These are phyloP conservation scores for Trypanosoma cruzi DNA, from an alignment of 208 protist species.

Conservation along the genomic window DNA sequence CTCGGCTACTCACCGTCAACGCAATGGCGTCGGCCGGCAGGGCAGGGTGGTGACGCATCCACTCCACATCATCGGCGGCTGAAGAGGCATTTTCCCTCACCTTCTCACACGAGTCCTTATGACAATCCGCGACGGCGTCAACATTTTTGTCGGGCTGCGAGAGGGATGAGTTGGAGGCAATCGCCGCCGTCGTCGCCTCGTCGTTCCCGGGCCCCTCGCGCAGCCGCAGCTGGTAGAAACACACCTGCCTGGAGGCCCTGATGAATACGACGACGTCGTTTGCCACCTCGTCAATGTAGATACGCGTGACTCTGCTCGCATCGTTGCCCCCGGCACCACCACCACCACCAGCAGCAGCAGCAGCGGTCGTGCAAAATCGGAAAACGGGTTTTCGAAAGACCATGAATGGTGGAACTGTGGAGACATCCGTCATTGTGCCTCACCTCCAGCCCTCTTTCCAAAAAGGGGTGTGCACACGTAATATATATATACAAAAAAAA, in stretches of 20 bases:
- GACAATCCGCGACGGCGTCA: too few species aligned
- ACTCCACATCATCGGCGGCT: not conserved
- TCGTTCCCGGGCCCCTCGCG: not conserved
- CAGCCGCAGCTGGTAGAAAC: conserved; percentile 32
- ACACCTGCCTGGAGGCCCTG: conserved; percentile 15
- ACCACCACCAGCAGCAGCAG: not conserved
- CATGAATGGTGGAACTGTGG: conserved; percentile 33
- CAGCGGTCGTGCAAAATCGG: conserved; percentile 4
- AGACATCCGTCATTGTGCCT: conserved; percentile 24
- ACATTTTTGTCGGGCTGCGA: too few species aligned
- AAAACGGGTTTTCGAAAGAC: conserved; percentile 38
- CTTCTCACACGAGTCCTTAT: not conserved
- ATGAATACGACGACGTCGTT: conserved; percentile 55
- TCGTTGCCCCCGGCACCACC: not conserved
- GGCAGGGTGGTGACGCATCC: conserved; percentile 7
- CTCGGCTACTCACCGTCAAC: conserved; percentile 5
- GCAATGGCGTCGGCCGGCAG: conserved; percentile 15
- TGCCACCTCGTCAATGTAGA: conserved; percentile 59
- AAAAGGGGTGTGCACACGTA: not conserved
- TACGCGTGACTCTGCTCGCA: conserved; percentile 15
- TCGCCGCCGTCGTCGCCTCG: not conserved
- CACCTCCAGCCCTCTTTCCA: not conserved
- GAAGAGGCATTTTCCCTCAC: not conserved
- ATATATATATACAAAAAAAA: not conserved
- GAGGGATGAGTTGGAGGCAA: too few species aligned